Conservation (phyloP, 108 stramenopile genomes). For the Skeletonema marinoi region DNA sequence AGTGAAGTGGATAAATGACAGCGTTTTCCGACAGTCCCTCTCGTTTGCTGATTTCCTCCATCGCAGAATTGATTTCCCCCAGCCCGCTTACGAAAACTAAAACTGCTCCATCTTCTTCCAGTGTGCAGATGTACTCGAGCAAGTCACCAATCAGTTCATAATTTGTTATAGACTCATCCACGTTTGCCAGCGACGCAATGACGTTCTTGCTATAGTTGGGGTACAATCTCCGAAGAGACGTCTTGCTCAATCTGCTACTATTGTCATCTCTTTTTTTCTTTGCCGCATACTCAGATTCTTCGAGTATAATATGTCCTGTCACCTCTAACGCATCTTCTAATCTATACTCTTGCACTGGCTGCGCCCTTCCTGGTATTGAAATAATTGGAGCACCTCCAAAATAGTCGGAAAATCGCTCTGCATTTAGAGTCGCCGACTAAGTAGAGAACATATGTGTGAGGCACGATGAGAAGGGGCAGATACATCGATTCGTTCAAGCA, state of each 20-base stretch:
- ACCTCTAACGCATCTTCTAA: slow-evolving; percentile 83
- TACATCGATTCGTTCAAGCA: background rate
- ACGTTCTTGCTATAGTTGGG: slow-evolving; percentile 64
- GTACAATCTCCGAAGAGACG: slow-evolving; percentile 54
- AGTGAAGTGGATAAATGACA: slow-evolving; percentile 75
- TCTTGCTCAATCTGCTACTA: slow-evolving; percentile 51
- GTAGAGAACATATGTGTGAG: background rate
- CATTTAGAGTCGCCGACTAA: slow-evolving; percentile 84
- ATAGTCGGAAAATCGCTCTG: slow-evolving; percentile 79
- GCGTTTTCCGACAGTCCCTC: slow-evolving; percentile 49
- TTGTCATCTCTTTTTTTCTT: slow-evolving; percentile 34
- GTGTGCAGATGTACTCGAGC: slow-evolving; percentile 56
- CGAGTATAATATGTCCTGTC: slow-evolving; percentile 60
- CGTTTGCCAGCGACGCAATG: slow-evolving; percentile 67
- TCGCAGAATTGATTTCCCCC: slow-evolving; percentile 79
- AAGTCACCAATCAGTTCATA: slow-evolving; percentile 69
- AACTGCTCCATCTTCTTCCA: slow-evolving; percentile 75
- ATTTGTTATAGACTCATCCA: slow-evolving; percentile 79
- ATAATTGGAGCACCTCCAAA: slow-evolving; percentile 80
- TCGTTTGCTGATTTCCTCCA: slow-evolving; percentile 69
- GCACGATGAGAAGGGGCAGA: background rate
- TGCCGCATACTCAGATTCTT: slow-evolving; percentile 56
- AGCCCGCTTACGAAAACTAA: slow-evolving; percentile 73
- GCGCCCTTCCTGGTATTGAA: slow-evolving; percentile 76
- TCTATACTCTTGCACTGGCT: slow-evolving; percentile 53